Evolutionary conservation across 2,329 filamentous ascomycete genomes (phyloP), one percentile per base, ranked within the genome.

Genomic region (Monosporascus sp.): DNA sequence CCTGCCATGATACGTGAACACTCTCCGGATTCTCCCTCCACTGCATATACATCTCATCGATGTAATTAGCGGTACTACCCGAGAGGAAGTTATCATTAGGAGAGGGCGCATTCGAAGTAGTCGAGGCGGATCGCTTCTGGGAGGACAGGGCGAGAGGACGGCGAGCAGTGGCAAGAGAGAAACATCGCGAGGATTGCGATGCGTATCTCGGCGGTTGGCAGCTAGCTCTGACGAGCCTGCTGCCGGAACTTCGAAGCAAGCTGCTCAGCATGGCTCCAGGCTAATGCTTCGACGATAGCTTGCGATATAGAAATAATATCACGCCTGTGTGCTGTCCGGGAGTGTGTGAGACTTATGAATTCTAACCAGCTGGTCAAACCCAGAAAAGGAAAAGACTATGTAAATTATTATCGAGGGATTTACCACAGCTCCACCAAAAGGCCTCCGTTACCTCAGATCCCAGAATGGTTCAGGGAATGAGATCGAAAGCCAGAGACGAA

Each of bases 1-100:
- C 87, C 77, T 96, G 93, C 94, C 94, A 99, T 71, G 94, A 99
- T 65, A 96, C 82, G 75, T 99, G 94, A 55, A 99, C 94, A 69
- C 90, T 96, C 65, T 85, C 82, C 50, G 94, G 92, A 65, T 99
- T 91, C 60, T 89, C 80, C 76, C 93, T 96, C 94, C 94, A 99
- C 70, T 92, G 86, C 78, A 97, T 79, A 75, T 99, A 99, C 94
- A 99, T 99, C 79, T 97, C 94, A 73, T 99, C 94, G 70, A 99
- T 90, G 77, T 99, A 99, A 78, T 96, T 97, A 74, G 94, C 94
- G 56, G 93, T 94, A 79, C 90, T 97, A 62, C 94, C 94, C 59
- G 91, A 90, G 57, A 99, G 83, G 81, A 99, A 99, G 76, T 87
- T 96, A 75, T 99, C 94, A 73, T 89, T 96, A 60, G 92, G 84